Evolutionary conservation across 2,329 filamentous ascomycete genomes (phyloP).

Genomic region (Cercospora zeae-maydis): DNA sequence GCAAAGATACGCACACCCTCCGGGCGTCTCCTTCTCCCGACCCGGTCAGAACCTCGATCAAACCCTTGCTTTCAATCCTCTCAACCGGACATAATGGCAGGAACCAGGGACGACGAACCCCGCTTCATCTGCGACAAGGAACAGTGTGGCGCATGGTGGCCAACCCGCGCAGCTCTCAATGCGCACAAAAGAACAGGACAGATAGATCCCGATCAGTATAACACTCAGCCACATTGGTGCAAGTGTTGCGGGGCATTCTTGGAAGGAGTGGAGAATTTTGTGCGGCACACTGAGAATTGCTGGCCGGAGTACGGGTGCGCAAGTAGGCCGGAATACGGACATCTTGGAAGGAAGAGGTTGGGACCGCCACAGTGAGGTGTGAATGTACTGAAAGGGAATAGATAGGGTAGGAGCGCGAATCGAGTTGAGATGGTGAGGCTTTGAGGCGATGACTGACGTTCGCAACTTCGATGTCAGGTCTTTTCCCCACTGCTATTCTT

Average conservation of each 20-base stretch:
- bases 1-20: neutral
- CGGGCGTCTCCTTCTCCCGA: no score
- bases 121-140: neutral
- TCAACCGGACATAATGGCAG: neutral
- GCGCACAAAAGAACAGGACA: neutral
- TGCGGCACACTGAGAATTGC: neutral
- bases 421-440: neutral
- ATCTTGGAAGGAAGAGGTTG: neutral
- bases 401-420: no score
- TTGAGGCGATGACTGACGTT: neutral
- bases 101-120: neutral
- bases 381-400: no score
- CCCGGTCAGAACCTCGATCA: no score
- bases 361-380: no score
- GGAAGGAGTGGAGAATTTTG: neutral
- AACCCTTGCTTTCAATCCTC: neutral
- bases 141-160: neutral
- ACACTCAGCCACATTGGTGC: neutral
- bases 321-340: neutral
- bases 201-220: neutral
- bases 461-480: neutral
- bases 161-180: neutral
- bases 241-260: neutral
- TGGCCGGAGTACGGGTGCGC: neutral
- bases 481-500: neutral